These are phyloP conservation scores for Cenchrus americanus DNA, from an alignment of 176 grass and related monocot species.

Conservation along the genomic window DNA sequence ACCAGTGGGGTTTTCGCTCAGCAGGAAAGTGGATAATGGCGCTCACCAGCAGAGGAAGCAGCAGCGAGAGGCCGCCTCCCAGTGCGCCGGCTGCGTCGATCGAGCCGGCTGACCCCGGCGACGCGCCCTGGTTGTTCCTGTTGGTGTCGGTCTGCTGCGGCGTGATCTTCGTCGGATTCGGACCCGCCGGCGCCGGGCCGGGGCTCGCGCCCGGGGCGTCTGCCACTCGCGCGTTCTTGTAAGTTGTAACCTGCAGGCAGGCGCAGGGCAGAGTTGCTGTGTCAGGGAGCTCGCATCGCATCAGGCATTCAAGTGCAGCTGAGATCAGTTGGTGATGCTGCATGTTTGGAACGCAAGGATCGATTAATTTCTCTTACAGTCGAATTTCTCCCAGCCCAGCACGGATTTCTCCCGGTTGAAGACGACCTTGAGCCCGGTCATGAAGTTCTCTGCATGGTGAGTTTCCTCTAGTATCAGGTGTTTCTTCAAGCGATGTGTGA, in stretches of 20 bases:
- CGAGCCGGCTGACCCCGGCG: neutral
- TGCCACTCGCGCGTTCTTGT: constrained; percentile 1
- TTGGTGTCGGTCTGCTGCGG: constrained; percentile 15
- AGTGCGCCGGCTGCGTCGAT: neutral
- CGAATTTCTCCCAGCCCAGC: constrained; percentile 63
- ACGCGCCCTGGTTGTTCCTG: neutral
- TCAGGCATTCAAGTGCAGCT: neutral
- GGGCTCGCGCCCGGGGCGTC: constrained; percentile 19
- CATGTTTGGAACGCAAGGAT: neutral
- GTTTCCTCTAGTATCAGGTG: no score
- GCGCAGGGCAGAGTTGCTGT: no score
- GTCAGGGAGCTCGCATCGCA: neutral
- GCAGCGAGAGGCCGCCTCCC: neutral
- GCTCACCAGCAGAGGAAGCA: constrained; percentile 23
- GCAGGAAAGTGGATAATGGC: neutral
- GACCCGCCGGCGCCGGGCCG: neutral
- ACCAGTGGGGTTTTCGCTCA: neutral
- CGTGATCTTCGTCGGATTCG: neutral
- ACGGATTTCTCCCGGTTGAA: constrained; percentile 59
- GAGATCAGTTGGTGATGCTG: neutral
- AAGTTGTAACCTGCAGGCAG: constrained; percentile 48
- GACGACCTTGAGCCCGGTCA: constrained; percentile 65
- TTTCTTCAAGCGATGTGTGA: no score
- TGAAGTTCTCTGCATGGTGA: constrained; percentile 81
- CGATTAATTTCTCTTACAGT: constrained; percentile 53